Conservation (phyloP, 202 grass and related monocot genomes). For the Cymbopogon flexuosus region DNA sequence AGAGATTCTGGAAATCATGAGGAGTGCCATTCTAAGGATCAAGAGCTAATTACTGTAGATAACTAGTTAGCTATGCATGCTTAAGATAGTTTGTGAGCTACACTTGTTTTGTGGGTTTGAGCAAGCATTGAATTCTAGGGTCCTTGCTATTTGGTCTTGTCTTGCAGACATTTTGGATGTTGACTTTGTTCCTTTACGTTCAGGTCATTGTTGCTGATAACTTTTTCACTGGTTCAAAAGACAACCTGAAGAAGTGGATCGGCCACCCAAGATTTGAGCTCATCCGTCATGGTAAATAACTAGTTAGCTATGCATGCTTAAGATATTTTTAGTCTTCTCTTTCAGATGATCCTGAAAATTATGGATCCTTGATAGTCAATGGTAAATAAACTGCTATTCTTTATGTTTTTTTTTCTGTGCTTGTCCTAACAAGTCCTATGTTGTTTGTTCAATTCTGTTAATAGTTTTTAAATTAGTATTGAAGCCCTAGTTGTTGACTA, state of each 20-base stretch:
- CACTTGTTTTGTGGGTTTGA: background rate
- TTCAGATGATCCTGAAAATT: background rate
- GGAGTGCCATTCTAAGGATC: background rate
- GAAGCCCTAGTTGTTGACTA: background rate
- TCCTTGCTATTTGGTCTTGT: background rate
- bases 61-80: too few relatives aligned
- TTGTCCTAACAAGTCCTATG: too few relatives aligned
- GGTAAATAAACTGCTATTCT: background rate
- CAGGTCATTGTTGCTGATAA: slow-evolving; percentile 98
- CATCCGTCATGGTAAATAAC: slow-evolving; percentile 85
- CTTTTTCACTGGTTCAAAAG: slow-evolving; percentile 97
- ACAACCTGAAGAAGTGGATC: slow-evolving; percentile 98
- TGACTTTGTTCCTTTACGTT: background rate
- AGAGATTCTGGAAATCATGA: background rate
- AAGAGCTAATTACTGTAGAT: background rate
- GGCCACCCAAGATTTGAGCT: slow-evolving; percentile 99
- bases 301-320: slow-evolving; percentile 6
- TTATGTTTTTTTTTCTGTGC: too few relatives aligned
- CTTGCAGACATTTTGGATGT: background rate
- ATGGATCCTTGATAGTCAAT: background rate
- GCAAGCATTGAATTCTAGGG: background rate
- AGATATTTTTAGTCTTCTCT: background rate
- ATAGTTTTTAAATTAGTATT: background rate
- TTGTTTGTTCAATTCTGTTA: too few relatives aligned
- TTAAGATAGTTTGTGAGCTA: too few relatives aligned